Percentiles rank a stretch among this genome's conserved stretches.
Evolutionary conservation across 1,284 basidiomycete species (phyloP).

Genomic region (Marasmius sp.): DNA sequence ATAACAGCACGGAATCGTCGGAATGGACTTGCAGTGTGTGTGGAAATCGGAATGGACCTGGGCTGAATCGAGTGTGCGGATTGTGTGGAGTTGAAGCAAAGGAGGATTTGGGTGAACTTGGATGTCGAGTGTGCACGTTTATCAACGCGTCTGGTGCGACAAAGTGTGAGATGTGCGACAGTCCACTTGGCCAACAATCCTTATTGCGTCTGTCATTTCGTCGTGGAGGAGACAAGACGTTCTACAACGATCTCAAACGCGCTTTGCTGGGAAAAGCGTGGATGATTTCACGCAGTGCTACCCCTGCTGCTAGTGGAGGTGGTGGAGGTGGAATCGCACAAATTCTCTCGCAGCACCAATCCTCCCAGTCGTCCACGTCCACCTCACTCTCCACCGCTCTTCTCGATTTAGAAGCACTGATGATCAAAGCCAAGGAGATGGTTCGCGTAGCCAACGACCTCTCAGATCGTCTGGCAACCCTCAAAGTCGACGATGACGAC

Average conservation of each 20-base stretch:
- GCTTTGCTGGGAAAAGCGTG: slow-evolving; percentile 80
- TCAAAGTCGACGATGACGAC: slow-evolving; percentile 36
- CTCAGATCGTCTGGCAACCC: slow-evolving; percentile 76
- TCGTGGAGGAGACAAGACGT: slow-evolving; percentile 84
- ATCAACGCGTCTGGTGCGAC: too few relatives aligned
- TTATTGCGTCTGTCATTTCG: slow-evolving; percentile 85
- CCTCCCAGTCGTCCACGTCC: slow-evolving; percentile 51
- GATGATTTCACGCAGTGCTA: slow-evolving; percentile 51
- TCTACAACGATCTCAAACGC: slow-evolving; percentile 81
- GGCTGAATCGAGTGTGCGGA: too few relatives aligned
- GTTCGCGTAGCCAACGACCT: slow-evolving; percentile 87
- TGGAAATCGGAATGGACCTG: too few relatives aligned
- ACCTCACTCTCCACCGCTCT: slow-evolving; percentile 79
- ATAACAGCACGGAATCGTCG: too few relatives aligned
- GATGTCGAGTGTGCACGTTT: too few relatives aligned
- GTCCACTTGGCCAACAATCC: slow-evolving; percentile 38
- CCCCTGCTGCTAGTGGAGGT: not conserved
- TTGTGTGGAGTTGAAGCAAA: too few relatives aligned
- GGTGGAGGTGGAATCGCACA: slow-evolving; percentile 53
- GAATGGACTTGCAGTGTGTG: too few relatives aligned
- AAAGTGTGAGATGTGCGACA: too few relatives aligned
- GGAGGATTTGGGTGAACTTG: too few relatives aligned
- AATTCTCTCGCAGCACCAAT: slow-evolving; percentile 73
- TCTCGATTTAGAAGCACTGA: slow-evolving; percentile 87
- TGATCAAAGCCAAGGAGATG: slow-evolving; percentile 93